These are phyloP conservation scores for Conoideocrella luteorostrata DNA, from an alignment of 2,329 filamentous ascomycete species.

Conservation along the genomic window DNA sequence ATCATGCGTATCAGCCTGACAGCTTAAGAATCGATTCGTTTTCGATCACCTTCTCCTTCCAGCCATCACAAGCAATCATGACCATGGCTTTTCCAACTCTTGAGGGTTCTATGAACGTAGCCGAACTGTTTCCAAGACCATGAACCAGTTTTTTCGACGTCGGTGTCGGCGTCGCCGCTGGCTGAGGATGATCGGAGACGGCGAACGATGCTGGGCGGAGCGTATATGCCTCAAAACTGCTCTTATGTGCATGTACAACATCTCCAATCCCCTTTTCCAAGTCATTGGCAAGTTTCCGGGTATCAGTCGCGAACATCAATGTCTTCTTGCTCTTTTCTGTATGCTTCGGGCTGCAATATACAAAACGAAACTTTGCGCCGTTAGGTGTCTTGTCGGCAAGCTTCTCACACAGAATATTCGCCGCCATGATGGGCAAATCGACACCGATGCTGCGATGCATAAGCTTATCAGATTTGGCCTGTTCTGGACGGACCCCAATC, in stretches of 20 bases:
- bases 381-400: conserved; percentile 24
- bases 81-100: conserved; percentile 31
- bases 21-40: conserved; percentile 25
- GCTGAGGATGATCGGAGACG: conserved; percentile 17
- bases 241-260: conserved; percentile 25
- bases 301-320: conserved; percentile 30
- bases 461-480: conserved; percentile 40
- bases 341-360: conserved; percentile 34
- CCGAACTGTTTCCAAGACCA: conserved; percentile 16
- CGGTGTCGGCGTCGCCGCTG: conserved; percentile 9
- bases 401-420: conserved; percentile 42
- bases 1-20: conserved; percentile 9
- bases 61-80: conserved; percentile 29
- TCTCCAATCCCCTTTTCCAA: conserved; percentile 33
- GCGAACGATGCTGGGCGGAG: conserved; percentile 29
- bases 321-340: conserved; percentile 27
- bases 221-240: conserved; percentile 29
- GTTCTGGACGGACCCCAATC: conserved; percentile 37
- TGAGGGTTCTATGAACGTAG: conserved; percentile 26
- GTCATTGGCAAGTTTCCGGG: conserved; percentile 31
- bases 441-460: conserved; percentile 45
- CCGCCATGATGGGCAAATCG: conserved; percentile 54
- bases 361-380: conserved; percentile 33
- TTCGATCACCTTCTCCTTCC: conserved; percentile 28
- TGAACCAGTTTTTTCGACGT: conserved; percentile 20